A percentile compares a stretch with the other conserved stretches of the same genome.
These are phyloP conservation scores for Xylaria sp. DNA, from an alignment of 2,329 filamentous ascomycete species.

Conservation along the genomic window DNA sequence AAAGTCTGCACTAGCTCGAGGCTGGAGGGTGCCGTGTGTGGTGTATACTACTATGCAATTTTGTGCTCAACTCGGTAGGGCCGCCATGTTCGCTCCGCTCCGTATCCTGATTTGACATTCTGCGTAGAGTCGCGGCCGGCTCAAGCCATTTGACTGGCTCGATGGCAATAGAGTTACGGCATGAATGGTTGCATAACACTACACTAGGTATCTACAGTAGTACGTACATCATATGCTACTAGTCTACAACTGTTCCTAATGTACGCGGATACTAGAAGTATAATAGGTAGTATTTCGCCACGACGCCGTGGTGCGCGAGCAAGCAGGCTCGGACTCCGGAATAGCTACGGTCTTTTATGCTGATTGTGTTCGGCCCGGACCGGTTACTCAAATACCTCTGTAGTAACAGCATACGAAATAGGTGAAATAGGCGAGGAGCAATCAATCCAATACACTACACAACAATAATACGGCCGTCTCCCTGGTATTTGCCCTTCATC, in stretches of 20 bases:
- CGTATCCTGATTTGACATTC: conserved; percentile 25
- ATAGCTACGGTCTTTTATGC: not conserved
- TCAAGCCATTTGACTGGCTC: conserved; percentile 15
- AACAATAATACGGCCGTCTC: not conserved
- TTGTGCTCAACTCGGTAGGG: conserved; percentile 17
- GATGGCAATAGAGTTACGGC: not conserved
- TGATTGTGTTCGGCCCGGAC: not conserved
- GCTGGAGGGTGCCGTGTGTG: conserved; percentile 9
- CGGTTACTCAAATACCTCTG: conserved; percentile 12
- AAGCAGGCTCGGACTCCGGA: conserved; percentile 28
- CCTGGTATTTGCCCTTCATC: too few species aligned
- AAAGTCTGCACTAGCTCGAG: conserved; percentile 8
- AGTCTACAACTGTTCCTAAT: conserved; percentile 13
- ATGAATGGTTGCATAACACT: conserved; percentile 32
- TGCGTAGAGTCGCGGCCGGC: too few species aligned
- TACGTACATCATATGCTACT: conserved; percentile 5
- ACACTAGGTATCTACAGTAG: conserved; percentile 1
- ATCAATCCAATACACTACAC: not conserved
- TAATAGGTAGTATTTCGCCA: conserved; percentile 5
- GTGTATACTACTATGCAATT: not conserved
- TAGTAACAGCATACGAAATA: not conserved
- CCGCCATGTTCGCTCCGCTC: conserved; percentile 27
- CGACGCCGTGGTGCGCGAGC: conserved; percentile 4
- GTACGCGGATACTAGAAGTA: conserved; percentile 1
- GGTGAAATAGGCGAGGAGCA: conserved; percentile 1